These are phyloP conservation scores for Pseudopithomyces chartarum DNA, from an alignment of 2,329 filamentous ascomycete species.

Conservation along the genomic window DNA sequence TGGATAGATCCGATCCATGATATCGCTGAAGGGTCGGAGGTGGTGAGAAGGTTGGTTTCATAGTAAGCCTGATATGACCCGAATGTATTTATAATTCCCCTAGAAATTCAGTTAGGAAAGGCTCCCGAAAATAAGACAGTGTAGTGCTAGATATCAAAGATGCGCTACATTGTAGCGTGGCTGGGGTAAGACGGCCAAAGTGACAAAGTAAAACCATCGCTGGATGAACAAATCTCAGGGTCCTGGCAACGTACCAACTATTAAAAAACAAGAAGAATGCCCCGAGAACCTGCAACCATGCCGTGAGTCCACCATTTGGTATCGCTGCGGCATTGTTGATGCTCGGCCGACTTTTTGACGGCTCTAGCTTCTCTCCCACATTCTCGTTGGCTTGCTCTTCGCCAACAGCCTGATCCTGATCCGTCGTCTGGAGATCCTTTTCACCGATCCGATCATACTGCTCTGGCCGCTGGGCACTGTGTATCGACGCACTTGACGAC, in stretches of 20 bases:
- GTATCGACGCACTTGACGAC: background rate
- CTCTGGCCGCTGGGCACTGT: background rate
- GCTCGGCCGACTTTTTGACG: constrained; percentile 33
- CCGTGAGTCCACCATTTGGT: constrained; percentile 52
- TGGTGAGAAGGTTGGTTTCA: constrained; percentile 46
- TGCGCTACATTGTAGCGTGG: no score
- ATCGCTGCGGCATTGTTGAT: constrained; percentile 50
- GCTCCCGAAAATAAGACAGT: background rate
- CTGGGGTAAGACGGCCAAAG: no score
- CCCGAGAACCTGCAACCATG: constrained; percentile 56
- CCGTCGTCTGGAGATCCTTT: background rate
- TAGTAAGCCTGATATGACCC: constrained; percentile 57
- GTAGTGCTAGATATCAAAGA: background rate
- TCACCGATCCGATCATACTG: background rate
- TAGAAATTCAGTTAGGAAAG: constrained; percentile 15
- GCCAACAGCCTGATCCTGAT: background rate
- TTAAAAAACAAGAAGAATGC: constrained; percentile 57
- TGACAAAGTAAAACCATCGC: background rate
- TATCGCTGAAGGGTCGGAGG: constrained; percentile 50
- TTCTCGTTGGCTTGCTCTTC: background rate
- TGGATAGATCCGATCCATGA: constrained; percentile 58
- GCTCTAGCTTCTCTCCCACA: constrained; percentile 18
- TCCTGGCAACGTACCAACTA: constrained; percentile 45
- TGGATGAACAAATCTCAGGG: background rate
- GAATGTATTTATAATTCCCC: constrained; percentile 54